Conservation (phyloP, 148 eudicot genomes). For the Rhododendron simsii region DNA sequence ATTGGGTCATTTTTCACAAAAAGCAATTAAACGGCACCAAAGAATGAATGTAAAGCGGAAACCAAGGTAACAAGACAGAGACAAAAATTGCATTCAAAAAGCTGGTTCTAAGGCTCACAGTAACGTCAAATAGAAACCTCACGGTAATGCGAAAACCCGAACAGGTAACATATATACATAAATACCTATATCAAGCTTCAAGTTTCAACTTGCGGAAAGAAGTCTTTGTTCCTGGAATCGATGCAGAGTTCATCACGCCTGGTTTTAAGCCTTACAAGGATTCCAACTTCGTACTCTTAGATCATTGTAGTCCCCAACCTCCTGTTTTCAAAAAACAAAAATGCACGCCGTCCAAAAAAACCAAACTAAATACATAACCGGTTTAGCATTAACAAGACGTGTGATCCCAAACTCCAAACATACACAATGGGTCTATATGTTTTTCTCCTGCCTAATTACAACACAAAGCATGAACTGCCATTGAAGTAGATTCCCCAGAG, state of each 20-base stretch:
- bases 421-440: background rate
- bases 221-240: background rate
- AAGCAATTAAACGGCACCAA: background rate
- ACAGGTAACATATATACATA: background rate
- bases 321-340: background rate
- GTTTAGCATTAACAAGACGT: background rate
- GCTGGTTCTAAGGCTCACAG: background rate
- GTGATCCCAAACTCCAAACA: background rate
- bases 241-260: background rate
- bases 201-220: background rate
- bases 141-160: background rate
- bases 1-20: background rate
- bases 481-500: background rate
- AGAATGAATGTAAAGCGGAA: background rate
- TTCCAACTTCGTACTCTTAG: background rate
- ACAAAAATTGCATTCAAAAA: background rate
- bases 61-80: background rate
- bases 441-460: slow-evolving; percentile 4
- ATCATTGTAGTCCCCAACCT: background rate
- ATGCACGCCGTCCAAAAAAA: background rate
- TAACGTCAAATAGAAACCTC: background rate
- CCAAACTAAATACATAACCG: background rate
- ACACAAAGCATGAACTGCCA: background rate
- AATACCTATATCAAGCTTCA: too few species aligned
- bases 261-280: background rate